Evolutionary conservation across 2,329 filamentous ascomycete genomes (phyloP).

Genomic region (Meredithiella fracta): DNA sequence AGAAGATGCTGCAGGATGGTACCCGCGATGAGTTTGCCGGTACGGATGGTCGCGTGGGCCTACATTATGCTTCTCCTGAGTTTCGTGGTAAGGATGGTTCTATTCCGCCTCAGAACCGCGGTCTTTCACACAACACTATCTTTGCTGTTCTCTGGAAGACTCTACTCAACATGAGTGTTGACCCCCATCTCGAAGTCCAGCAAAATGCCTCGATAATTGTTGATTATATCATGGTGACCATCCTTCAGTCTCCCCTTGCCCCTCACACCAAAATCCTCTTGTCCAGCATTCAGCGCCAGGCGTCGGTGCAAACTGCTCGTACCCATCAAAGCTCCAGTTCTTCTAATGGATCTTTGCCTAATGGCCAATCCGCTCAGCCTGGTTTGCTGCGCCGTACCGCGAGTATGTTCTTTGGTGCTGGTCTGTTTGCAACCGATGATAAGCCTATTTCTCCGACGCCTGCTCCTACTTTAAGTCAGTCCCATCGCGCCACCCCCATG

Average conservation of each 20-base stretch:
- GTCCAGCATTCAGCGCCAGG: constrained; percentile 48
- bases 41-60: constrained; percentile 36
- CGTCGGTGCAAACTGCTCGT: constrained; percentile 27
- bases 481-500: constrained; percentile 20
- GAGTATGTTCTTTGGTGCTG: constrained; percentile 42
- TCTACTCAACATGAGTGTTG: constrained; percentile 73
- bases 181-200: constrained; percentile 87
- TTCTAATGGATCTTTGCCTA: constrained; percentile 19
- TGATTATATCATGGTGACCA: constrained; percentile 64
- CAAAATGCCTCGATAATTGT: constrained; percentile 70
- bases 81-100: constrained; percentile 40
- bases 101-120: constrained; percentile 39
- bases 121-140: constrained; percentile 69
- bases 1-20: constrained; percentile 45
- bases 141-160: constrained; percentile 94
- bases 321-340: constrained; percentile 20
- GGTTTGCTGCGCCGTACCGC: constrained; percentile 47
- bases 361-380: constrained; percentile 35
- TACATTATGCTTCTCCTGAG: constrained; percentile 42
- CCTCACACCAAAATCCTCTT: constrained; percentile 54
- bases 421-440: constrained; percentile 32
- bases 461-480: constrained; percentile 15
- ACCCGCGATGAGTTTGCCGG: constrained; percentile 35
- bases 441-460: constrained; percentile 23
- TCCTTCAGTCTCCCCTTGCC: constrained; percentile 64